Base-by-base conservation (phyloP, 352 stramenopile species). In the Globisporangium camurandrum region DNA sequence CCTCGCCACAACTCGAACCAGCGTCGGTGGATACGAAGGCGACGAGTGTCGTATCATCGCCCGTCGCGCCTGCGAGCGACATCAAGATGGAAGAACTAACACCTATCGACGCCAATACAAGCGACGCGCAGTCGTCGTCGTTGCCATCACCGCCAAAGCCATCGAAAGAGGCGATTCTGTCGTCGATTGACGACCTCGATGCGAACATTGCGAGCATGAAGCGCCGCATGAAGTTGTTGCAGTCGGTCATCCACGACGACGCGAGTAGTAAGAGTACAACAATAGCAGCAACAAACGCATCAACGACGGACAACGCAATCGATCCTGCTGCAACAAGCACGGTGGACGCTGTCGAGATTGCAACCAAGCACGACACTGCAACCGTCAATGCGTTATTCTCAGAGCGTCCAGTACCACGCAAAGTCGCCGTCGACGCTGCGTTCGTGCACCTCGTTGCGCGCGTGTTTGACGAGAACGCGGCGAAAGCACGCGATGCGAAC, bases 101-200 rank as follows among this genome's bases (percentile, higher is more conserved):
- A 34, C 8, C 3, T 16, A 41, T n/a, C 23, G 36, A 4, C 36
- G 36, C 17, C 16, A n/a, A n/a, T n/a, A n/a, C n/a, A n/a, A 41
- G 11, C n/a, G 36, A n/a, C 7, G n/a, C 14, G 11, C 17, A 41
- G n/a, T 17, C 36, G 7, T 12, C 36, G 23, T 4, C 36, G 17
- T 4, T 14, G 2, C 19, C 33, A 6, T 17, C 42, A 4, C 37
- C 28, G 11, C 34, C 59, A 17, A 71, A 73, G 26, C 65, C 66
- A 1, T 79, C 75, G 34, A 94, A 94, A 50, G 79, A 91, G 54
- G 63, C 75, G 22, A 90, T 94, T 60, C 58, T 94, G n/a, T 67
- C 61, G 5, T 72, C 80, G 14, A 94, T 94, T 39, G 83, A 94
- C 47, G 39, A 59, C 30, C 45, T 94, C 11, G 83, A 94, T 53